Base-by-base conservation (phyloP, 768 basidiomycete species). In the Cyclocybe cylindracea region DNA sequence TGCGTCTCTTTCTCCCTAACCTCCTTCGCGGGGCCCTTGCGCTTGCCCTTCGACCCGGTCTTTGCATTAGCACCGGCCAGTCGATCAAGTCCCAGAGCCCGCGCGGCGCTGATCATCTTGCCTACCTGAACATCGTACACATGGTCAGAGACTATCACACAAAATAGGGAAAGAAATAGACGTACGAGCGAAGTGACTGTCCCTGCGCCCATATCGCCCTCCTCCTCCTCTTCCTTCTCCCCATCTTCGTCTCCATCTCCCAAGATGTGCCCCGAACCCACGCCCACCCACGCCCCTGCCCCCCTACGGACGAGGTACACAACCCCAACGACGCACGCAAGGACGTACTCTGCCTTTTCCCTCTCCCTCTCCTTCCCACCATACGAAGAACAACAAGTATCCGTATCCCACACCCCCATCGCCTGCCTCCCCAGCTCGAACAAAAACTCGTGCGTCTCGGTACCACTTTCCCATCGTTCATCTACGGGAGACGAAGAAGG, bases 61-160 rank as follows among this genome's bases (percentile, higher is more conserved):
- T 35, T 24, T 24, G 14, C 5, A 16, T 29, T 35, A 4, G 9
- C 16, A 18, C 41, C 40, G 34, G 29, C 38, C 7, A 10, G 41
- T n/a, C 70, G 67, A 10, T 74, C 76, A 7, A 91, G 74, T 1
- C 86, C 86, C 73, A 89, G 80, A 50, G 71, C 71, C 6, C 86
- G 76, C 8, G 87, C 87, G 6, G 82, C 65, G 55, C 81, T 86
- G 46, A 89, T 78, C 70, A 87, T 78, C 70, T 88, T 89, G 16
- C 85, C 85, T 10, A 86, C 74, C 85, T 86, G 57, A 2, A 46
- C 39, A 48, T 34, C 11, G 36, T 31, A 51, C 36, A 50, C 44
- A 41, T 14, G 18, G 24, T 24, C 24, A 24, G 24, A 24, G 24
- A 24, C 24, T 5, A 5, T 24, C 24, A 24, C 3, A 24, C 24